These are phyloP conservation scores for Paragyromitra xinjiangensis DNA, from an alignment of 495 filamentous ascomycete species.

Conservation along the genomic window DNA sequence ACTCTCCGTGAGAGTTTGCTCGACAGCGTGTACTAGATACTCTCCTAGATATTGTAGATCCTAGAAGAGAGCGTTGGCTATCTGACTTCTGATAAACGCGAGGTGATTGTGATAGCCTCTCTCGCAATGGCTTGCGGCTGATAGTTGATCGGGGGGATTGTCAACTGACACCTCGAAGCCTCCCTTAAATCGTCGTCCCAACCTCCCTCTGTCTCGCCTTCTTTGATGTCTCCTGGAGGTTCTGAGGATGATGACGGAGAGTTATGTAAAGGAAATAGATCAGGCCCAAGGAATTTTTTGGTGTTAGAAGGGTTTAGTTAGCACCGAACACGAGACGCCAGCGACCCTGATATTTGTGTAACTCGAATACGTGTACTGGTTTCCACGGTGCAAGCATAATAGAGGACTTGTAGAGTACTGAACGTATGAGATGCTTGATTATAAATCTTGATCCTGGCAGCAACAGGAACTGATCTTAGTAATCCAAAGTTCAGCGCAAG, in stretches of 20 bases:
- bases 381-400: conserved; percentile 5
- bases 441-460: not conserved
- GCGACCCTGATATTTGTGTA: conserved; percentile 5
- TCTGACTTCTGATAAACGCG: not conserved
- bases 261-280: not conserved
- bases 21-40: not conserved
- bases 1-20: not conserved
- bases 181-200: not conserved
- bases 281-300: not conserved
- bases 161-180: not conserved
- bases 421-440: conserved; percentile 14
- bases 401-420: not conserved
- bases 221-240: not conserved
- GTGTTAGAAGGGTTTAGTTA: not conserved
- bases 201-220: not conserved
- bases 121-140: not conserved
- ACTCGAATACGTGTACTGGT: conserved; percentile 19
- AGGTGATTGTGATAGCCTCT: not conserved
- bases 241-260: not conserved
- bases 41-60: not conserved
- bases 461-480: not conserved
- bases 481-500: not conserved
- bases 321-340: not conserved
- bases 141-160: not conserved
- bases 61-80: not conserved